Conservation (phyloP, 441 rosid genomes). For the Croton laevigatus region DNA sequence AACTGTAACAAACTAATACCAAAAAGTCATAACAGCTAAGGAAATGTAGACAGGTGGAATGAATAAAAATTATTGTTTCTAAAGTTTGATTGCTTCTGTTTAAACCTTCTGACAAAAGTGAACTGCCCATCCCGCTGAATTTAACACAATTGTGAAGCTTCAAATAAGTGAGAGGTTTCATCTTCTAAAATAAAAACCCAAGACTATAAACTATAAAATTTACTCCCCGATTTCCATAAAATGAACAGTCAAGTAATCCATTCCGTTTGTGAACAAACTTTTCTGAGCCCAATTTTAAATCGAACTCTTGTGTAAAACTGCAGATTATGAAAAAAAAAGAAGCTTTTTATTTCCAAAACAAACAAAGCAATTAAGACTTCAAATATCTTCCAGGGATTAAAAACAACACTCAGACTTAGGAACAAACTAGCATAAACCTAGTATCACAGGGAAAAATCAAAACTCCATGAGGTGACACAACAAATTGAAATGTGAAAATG, state of each 20-base stretch:
- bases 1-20: neutral
- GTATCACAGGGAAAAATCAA: neutral
- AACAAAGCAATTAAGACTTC: neutral
- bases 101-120: neutral
- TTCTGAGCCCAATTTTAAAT: neutral
- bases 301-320: neutral
- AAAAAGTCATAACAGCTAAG: neutral
- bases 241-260: constrained; percentile 3
- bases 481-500: neutral
- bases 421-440: neutral
- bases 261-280: neutral
- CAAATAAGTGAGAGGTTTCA: neutral
- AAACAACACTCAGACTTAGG: neutral
- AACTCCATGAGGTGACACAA: neutral
- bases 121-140: neutral
- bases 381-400: neutral
- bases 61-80: neutral
- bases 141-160: neutral
- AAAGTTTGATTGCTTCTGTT: neutral
- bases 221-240: neutral
- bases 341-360: neutral
- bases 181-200: neutral
- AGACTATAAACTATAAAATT: neutral
- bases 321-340: too few species aligned
- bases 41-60: neutral